Evolutionary conservation across 2,329 filamentous ascomycete species (phyloP).

Genomic region (Aspergillus sp.): DNA sequence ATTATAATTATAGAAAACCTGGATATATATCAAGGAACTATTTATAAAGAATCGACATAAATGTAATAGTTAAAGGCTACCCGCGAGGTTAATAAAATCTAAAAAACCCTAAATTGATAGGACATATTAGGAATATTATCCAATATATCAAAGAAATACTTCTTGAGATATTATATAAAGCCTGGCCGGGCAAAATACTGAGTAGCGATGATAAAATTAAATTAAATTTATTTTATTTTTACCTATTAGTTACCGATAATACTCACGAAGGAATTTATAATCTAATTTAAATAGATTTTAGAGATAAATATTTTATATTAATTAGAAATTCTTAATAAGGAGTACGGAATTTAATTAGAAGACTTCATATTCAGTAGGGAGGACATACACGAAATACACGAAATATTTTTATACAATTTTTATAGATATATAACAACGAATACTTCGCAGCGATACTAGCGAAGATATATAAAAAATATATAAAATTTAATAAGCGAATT

Average conservation of each 20-base stretch:
- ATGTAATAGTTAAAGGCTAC: too few relatives aligned
- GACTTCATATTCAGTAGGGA: not conserved
- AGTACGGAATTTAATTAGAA: not conserved
- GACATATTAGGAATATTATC: too few relatives aligned
- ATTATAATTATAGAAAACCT: not conserved
- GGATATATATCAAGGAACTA: not conserved
- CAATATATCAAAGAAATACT: too few relatives aligned
- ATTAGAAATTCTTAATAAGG: not conserved
- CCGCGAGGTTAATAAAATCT: too few relatives aligned
- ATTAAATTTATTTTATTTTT: not conserved
- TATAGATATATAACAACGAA: not conserved
- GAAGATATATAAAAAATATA: not conserved
- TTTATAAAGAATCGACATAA: too few relatives aligned
- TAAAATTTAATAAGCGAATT: not conserved
- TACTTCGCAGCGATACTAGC: not conserved
- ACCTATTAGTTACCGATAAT: not conserved
- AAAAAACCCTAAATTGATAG: too few relatives aligned
- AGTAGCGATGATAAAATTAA: not conserved
- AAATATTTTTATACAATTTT: not conserved
- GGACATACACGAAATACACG: not conserved
- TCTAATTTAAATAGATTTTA: not conserved
- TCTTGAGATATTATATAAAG: too few relatives aligned
- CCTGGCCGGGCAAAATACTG: not conserved
- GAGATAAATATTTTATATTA: not conserved
- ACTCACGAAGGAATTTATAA: not conserved